Base-by-base conservation (phyloP, 441 rosid species). In the Caryocar brasiliense region DNA sequence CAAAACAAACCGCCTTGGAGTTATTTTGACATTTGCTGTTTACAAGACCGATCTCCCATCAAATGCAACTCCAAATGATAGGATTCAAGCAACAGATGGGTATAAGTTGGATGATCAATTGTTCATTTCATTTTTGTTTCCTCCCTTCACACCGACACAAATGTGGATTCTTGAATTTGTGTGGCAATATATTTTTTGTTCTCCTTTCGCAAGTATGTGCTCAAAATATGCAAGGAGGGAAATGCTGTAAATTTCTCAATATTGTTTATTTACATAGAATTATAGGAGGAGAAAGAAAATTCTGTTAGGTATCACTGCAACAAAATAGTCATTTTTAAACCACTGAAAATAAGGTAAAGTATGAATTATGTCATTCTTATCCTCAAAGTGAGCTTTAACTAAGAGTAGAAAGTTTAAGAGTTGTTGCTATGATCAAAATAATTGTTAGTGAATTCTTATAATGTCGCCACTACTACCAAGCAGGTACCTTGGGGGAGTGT, bases 401-500 rank as follows among this genome's bases (percentile, higher is more conserved):
- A 32, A 58, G 23, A 32, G 26, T 38, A 15, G 51, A 40, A 35
- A 35, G 3, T 9, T 24, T 24, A 18, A n/a, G 50, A 36, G n/a
- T 36, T 35, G 34, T 51, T 22, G 7, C 45, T 7, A 6, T 32
- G 30, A 41, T 36, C 10, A 54, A 7, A 25, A 58, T 27, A 32
- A 28, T 33, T 35, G 22, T 19, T 13, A 1, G 29, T 25, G 54
- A 56, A 10, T 20, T 51, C 38, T 64, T 40, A 62, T 40, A 26
- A 40, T 54, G 4, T 44, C 21, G 6, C 14, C 48, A n/a, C 20
- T 43, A 24, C 46, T 62, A 37, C 26, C 41, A 29, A 59, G 38
- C 77, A 88, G 97, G 77, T 89, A 89, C 61, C 81, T 89, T 34
- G 97, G 97, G 40, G 97, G 95, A 58, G 69, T 85, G 25, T 89